These are phyloP conservation scores for Lomentospora prolificans DNA, from an alignment of 2,329 filamentous ascomycete species.

Conservation along the genomic window DNA sequence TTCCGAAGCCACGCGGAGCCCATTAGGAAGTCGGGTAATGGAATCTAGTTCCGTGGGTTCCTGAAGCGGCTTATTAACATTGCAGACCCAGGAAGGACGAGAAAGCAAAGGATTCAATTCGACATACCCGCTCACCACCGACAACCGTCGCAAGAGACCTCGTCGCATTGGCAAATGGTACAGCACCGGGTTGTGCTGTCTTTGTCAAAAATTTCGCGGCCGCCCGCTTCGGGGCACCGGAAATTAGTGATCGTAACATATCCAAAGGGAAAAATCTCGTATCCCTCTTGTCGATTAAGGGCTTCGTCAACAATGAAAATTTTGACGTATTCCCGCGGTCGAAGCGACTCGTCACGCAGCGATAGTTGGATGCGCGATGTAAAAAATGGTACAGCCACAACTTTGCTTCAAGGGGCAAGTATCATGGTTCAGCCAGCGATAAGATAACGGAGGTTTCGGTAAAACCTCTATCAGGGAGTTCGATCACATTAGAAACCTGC, in stretches of 20 bases:
- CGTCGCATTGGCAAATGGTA: not conserved
- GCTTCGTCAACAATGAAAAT: not conserved
- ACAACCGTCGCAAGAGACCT: slow-evolving; percentile 2
- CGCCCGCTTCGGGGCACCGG: slow-evolving; percentile 1
- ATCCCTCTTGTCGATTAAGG: not conserved
- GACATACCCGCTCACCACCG: slow-evolving; percentile 1
- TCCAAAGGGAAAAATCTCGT: not conserved
- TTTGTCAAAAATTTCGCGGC: not conserved
- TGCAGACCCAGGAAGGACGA: not conserved
- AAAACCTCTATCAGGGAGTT: too few relatives aligned
- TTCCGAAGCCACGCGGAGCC: slow-evolving; percentile 88
- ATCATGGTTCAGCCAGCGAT: too few relatives aligned
- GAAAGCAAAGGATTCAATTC: not conserved
- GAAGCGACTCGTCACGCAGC: too few relatives aligned
- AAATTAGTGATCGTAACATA: slow-evolving; percentile 9
- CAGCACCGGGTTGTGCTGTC: not conserved
- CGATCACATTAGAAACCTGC: too few relatives aligned
- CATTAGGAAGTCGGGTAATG: slow-evolving; percentile 84
- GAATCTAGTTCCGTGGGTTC: slow-evolving; percentile 81
- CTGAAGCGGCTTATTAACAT: slow-evolving; percentile 13
- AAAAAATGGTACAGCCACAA: not conserved
- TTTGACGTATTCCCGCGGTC: not conserved
- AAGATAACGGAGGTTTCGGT: not conserved
- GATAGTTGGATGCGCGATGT: not conserved
- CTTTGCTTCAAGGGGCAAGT: too few relatives aligned